Conservation (phyloP, 257 asterid genomes). For the Paraleonurus japonicus region DNA sequence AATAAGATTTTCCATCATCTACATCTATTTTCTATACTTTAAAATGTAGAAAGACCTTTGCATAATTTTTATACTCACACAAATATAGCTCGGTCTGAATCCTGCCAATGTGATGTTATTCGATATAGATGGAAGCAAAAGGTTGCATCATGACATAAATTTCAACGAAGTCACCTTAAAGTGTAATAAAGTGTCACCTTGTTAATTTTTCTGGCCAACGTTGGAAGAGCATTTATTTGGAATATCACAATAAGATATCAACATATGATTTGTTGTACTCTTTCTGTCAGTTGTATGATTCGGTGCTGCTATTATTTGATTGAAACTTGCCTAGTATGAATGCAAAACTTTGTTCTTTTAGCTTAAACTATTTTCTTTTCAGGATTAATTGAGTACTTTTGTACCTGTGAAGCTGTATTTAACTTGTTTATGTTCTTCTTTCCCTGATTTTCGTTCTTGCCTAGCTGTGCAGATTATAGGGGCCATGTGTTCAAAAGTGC, state of each 20-base stretch:
- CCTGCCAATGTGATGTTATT: neutral
- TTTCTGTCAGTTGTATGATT: neutral
- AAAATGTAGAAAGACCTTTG: neutral
- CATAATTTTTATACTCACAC: neutral
- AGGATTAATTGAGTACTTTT: neutral
- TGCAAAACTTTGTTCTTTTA: neutral
- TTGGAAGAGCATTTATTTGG: neutral
- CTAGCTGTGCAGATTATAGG: conserved; percentile 87
- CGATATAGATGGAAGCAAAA: neutral
- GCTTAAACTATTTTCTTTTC: too few relatives aligned
- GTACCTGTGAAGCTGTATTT: neutral
- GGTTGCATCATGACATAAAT: conserved; percentile 3
- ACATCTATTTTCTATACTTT: neutral
- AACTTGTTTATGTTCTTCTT: neutral
- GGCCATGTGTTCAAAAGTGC: conserved; percentile 93
- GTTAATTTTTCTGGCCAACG: neutral
- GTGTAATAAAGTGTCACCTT: neutral
- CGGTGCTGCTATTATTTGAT: too few relatives aligned
- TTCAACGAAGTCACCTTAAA: neutral
- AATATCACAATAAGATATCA: neutral
- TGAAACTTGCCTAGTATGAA: neutral
- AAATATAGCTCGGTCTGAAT: neutral
- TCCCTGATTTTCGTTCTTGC: too few relatives aligned
- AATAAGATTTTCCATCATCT: neutral
- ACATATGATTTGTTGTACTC: neutral